Percentiles rank a stretch among this genome's conserved stretches.
These are phyloP conservation scores for Apiospora kogelbergensis DNA, from an alignment of 2,329 filamentous ascomycete genomes.

Conservation along the genomic window DNA sequence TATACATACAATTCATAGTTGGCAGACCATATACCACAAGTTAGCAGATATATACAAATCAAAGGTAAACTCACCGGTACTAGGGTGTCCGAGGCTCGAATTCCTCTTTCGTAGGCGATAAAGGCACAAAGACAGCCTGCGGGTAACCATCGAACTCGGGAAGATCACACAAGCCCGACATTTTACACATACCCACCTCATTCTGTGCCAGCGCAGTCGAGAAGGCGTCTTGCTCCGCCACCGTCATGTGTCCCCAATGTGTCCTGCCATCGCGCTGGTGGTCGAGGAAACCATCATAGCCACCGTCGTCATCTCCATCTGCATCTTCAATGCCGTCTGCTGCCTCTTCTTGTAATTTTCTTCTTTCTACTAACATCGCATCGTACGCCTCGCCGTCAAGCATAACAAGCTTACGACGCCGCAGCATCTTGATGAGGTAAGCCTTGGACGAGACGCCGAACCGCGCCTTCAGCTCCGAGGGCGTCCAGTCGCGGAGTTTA, in stretches of 20 bases:
- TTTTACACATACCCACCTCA: neutral
- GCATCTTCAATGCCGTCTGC: neutral
- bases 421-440: neutral
- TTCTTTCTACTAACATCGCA: neutral
- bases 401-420: neutral
- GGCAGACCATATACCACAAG: too few relatives aligned
- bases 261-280: neutral
- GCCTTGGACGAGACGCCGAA: constrained; percentile 19
- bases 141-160: neutral
- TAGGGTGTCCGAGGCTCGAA: neutral
- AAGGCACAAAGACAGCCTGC: neutral
- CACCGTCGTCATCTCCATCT: neutral
- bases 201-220: neutral
- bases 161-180: neutral
- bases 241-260: neutral
- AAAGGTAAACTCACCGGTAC: neutral
- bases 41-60: too few relatives aligned
- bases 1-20: neutral
- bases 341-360: too few relatives aligned
- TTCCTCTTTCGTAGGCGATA: neutral
- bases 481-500: neutral
- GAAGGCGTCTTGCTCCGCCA: neutral
- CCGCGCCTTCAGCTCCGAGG: neutral
- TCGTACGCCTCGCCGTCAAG: neutral
- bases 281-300: neutral